These are phyloP conservation scores for Starmerella vaccinii DNA, from an alignment of 805 yeast genomes.

Conservation along the genomic window DNA sequence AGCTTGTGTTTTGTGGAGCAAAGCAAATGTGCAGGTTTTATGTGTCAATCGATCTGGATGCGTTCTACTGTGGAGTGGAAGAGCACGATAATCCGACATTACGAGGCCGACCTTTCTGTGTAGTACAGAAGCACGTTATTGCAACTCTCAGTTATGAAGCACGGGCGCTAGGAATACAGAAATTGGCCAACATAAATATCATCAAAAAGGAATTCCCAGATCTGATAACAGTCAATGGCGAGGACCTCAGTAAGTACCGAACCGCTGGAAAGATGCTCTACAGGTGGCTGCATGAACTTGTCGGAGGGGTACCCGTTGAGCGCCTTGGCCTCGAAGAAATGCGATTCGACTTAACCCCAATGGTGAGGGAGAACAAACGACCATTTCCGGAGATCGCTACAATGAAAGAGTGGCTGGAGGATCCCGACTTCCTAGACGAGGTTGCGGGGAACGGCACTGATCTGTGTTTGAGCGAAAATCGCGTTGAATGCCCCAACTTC, in stretches of 20 bases:
- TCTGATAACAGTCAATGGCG: conserved; percentile 28
- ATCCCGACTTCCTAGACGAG: conserved; percentile 13
- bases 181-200: conserved; percentile 21
- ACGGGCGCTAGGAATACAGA: conserved; percentile 27
- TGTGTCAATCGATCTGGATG: conserved; percentile 29
- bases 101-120: conserved; percentile 27
- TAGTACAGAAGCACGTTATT: conserved; percentile 27
- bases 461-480: background rate
- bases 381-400: background rate
- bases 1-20: background rate
- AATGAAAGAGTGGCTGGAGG: background rate
- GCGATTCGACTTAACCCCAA: conserved; percentile 26
- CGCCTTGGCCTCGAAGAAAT: conserved; percentile 31
- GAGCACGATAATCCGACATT: conserved; percentile 26
- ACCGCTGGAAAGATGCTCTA: conserved; percentile 27
- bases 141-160: conserved; percentile 31
- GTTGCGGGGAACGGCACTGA: conserved; percentile 7
- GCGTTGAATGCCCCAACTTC: conserved; percentile 25
- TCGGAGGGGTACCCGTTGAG: conserved; percentile 25
- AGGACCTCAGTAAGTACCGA: conserved; percentile 27
- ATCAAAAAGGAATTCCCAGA: conserved; percentile 23
- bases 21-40: conserved; percentile 10
- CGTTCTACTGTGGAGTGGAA: conserved; percentile 32
- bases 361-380: conserved; percentile 8
- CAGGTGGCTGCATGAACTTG: conserved; percentile 19